Evolutionary conservation across 2,329 filamentous ascomycete genomes (phyloP), one percentile per base, ranked within the genome.

Genomic region (Leptographium lundbergii): DNA sequence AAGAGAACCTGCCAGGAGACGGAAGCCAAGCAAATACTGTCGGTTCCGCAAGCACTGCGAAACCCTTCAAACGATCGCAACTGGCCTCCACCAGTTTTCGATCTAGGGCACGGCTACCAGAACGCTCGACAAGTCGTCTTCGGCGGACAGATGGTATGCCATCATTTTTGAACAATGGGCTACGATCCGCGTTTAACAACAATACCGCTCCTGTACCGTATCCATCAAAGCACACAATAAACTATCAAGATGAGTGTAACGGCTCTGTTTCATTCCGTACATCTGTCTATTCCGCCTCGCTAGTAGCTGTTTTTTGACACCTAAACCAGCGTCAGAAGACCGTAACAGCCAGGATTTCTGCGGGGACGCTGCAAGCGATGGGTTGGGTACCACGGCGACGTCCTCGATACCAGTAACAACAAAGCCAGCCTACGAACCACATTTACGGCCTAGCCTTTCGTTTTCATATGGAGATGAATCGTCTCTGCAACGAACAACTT

Each of bases 381-480:
- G 32, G 6, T 34, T 10, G 32, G 32, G 6, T 34, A 34, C 32
- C 9, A 34, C 10, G 7, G 9, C 32, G 2, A 13, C 13, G 17
- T 17, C 36, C 14, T 17, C 36, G 2, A 4, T 39, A 39, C 19
- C 19, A n/a, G 42, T 9, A 19, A 45, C 42, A 7, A n/a, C 17
- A n/a, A 9, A 45, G 42, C 42, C 42, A 45, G 42, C 6, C 42
- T 4, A n/a, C 17, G 19, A 45, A 19, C 42, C 42, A 45, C 42
- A 45, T 22, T 7, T n/a, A n/a, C 17, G 42, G 6, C 42, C 42
- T 45, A 59, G 56, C 50, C 61, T 60, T 34, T 63, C 62, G 9
- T 64, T 64, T 36, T 59, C 61, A 4, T 60, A 60, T 39, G 60
- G 61, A 9, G 34, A 72, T 67, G 57, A 69, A 66, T 10, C 72